A percentile compares a stretch with the other conserved stretches of the same genome.
Conservation (phyloP, 2,329 filamentous ascomycete species). For the Zymoseptoria ardabiliae region DNA sequence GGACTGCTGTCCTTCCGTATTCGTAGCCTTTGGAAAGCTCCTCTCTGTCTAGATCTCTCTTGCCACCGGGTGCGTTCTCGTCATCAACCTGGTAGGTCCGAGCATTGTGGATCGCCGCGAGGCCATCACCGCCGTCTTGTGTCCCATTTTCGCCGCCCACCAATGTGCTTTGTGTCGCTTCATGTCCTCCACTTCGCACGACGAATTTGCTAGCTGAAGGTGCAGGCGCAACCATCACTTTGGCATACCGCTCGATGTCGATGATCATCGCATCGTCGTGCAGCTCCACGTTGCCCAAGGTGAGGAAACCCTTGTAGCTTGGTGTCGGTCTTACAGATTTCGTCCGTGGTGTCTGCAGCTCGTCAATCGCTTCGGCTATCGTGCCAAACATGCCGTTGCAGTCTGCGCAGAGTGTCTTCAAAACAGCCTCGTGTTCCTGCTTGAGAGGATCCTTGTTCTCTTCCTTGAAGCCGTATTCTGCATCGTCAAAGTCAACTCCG, state of each 20-base stretch:
- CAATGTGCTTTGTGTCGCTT: conserved; percentile 49
- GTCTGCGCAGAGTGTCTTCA: conserved; percentile 58
- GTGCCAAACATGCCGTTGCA: conserved; percentile 75
- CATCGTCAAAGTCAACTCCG: conserved; percentile 88
- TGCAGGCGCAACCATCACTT: conserved; percentile 68
- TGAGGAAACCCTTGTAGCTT: conserved; percentile 71
- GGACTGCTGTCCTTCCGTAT: conserved; percentile 86
- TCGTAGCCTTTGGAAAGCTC: conserved; percentile 87
- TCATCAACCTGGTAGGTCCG: conserved; percentile 77
- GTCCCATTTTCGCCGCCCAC: conserved; percentile 24
- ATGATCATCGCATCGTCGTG: conserved; percentile 73
- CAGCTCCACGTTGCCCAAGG: conserved; percentile 66
- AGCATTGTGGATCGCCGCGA: conserved; percentile 68
- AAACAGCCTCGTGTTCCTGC: conserved; percentile 62
- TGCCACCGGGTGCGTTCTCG: conserved; percentile 64
- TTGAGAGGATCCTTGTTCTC: conserved; percentile 71
- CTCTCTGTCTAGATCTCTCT: conserved; percentile 72
- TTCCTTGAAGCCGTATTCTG: conserved; percentile 85
- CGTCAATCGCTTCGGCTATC: conserved; percentile 73
- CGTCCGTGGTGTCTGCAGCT: conserved; percentile 67
- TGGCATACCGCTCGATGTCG: conserved; percentile 83
- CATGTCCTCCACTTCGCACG: conserved; percentile 41
- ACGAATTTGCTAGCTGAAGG: conserved; percentile 74
- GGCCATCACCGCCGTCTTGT: conserved; percentile 35
- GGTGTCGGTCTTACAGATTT: conserved; percentile 70